Evolutionary conservation across 345 rosid genomes (phyloP).

Genomic region (Aethionema arabicum): DNA sequence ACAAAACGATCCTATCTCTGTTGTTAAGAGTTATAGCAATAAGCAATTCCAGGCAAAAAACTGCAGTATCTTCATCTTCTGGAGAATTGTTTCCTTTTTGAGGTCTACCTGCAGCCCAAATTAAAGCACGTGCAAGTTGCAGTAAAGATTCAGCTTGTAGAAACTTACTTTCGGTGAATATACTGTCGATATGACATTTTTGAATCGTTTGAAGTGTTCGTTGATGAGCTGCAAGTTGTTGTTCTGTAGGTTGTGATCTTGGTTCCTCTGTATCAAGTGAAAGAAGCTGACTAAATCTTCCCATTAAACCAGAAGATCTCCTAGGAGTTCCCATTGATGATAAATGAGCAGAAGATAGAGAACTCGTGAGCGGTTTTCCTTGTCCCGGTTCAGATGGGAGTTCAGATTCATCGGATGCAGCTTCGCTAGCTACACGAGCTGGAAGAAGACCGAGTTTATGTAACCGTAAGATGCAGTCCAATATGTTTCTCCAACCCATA

Average conservation of each 20-base stretch:
- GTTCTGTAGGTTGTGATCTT: slow-evolving; percentile 94
- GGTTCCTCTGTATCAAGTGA: slow-evolving; percentile 99
- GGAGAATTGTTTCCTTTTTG: slow-evolving; percentile 90
- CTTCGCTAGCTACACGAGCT: slow-evolving; percentile 96
- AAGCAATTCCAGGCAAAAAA: slow-evolving; percentile 93
- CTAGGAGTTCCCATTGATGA: slow-evolving; percentile 88
- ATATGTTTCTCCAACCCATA: slow-evolving; percentile 96
- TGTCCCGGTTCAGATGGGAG: slow-evolving; percentile 74
- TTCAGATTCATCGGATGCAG: slow-evolving; percentile 97
- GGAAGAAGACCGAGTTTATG: slow-evolving; percentile 99
- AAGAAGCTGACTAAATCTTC: slow-evolving; percentile 97
- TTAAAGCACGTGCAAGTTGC: slow-evolving; percentile 93
- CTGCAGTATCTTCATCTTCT: slow-evolving; percentile 99
- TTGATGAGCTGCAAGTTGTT: slow-evolving; percentile 99
- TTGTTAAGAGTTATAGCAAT: slow-evolving; percentile 96
- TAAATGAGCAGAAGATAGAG: slow-evolving; percentile 73
- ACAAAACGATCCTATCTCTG: slow-evolving; percentile 87
- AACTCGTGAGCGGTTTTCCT: slow-evolving; percentile 75
- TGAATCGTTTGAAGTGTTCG: slow-evolving; percentile 93
- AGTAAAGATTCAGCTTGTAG: slow-evolving; percentile 90
- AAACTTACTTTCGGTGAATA: slow-evolving; percentile 95
- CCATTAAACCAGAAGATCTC: slow-evolving; percentile 98
- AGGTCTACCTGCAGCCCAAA: slow-evolving; percentile 97
- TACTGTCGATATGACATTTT: slow-evolving; percentile 96
- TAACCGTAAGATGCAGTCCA: slow-evolving; percentile 89